These are phyloP conservation scores for Dalbergia oliveri DNA, from an alignment of 306 rosid genomes.

Conservation along the genomic window DNA sequence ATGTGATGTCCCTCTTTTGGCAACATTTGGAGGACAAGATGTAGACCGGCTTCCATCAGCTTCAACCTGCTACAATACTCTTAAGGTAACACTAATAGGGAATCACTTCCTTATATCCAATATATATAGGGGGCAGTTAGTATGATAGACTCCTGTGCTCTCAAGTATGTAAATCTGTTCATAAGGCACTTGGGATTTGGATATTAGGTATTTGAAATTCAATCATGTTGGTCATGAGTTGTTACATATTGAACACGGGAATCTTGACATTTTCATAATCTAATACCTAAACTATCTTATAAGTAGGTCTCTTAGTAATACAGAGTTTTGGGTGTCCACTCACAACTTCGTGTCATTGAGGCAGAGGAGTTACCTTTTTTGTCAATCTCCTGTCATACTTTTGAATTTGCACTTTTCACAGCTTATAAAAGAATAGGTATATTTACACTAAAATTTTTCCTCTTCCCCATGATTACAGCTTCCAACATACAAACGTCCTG, in stretches of 20 bases:
- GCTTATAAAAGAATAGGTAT: neutral
- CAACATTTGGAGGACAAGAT: slow-evolving; percentile 92
- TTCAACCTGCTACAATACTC: slow-evolving; percentile 97
- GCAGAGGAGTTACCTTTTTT: slow-evolving; percentile 14
- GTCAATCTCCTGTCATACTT: slow-evolving; percentile 24
- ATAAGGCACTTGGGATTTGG: slow-evolving; percentile 30
- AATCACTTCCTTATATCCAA: slow-evolving; percentile 25
- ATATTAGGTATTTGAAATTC: slow-evolving; percentile 23
- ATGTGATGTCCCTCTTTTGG: slow-evolving; percentile 91
- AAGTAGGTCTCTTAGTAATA: slow-evolving; percentile 19
- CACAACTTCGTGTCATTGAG: slow-evolving; percentile 23
- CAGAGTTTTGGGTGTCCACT: slow-evolving; percentile 21
- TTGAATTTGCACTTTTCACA: slow-evolving; percentile 27
- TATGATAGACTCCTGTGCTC: slow-evolving; percentile 10
- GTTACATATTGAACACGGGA: neutral
- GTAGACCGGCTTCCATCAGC: slow-evolving; percentile 99
- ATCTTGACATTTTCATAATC: slow-evolving; percentile 24
- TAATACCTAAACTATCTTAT: slow-evolving; percentile 32
- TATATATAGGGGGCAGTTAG: neutral
- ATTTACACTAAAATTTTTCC: slow-evolving; percentile 3
- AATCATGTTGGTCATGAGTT: slow-evolving; percentile 32
- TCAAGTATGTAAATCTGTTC: neutral
- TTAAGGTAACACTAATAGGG: slow-evolving; percentile 67
- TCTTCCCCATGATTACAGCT: slow-evolving; percentile 65
- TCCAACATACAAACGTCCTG: slow-evolving; percentile 91